These are phyloP conservation scores for Liriodendron chinense DNA, from an alignment of 164 flowering plant genomes.

Conservation along the genomic window DNA sequence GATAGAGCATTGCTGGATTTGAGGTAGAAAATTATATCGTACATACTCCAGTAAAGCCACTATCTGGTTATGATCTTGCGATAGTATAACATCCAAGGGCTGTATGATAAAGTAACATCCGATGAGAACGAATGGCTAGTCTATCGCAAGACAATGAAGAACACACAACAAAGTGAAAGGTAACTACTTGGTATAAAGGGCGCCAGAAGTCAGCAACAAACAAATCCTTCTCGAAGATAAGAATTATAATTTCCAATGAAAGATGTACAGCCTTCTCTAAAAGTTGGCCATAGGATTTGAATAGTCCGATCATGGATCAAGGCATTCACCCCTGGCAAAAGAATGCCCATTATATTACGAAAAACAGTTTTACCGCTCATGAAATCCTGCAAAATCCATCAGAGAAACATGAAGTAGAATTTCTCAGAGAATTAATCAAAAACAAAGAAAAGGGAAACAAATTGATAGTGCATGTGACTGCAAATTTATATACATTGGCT, in stretches of 20 bases:
- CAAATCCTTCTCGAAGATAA: slow-evolving; percentile 78
- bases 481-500: background rate
- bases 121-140: background rate
- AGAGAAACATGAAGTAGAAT: background rate
- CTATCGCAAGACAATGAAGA: background rate
- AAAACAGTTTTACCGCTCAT: slow-evolving; percentile 92
- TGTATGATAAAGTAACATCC: slow-evolving; percentile 30
- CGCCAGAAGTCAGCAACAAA: slow-evolving; percentile 88
- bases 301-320: slow-evolving; percentile 62
- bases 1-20: slow-evolving; percentile 81
- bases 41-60: slow-evolving; percentile 85
- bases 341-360: slow-evolving; percentile 82
- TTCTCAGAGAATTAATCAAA: background rate
- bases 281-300: slow-evolving; percentile 69
- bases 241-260: slow-evolving; percentile 76
- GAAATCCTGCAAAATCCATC: slow-evolving; percentile 66
- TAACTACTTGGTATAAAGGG: slow-evolving; percentile 79
- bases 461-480: background rate
- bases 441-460: background rate
- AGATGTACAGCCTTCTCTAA: slow-evolving; percentile 93
- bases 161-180: background rate
- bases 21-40: slow-evolving; percentile 79
- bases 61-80: slow-evolving; percentile 86
- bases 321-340: slow-evolving; percentile 73
- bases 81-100: slow-evolving; percentile 88